Conservation (phyloP, 768 basidiomycete species). For the Hebeloma cylindrosporum region DNA sequence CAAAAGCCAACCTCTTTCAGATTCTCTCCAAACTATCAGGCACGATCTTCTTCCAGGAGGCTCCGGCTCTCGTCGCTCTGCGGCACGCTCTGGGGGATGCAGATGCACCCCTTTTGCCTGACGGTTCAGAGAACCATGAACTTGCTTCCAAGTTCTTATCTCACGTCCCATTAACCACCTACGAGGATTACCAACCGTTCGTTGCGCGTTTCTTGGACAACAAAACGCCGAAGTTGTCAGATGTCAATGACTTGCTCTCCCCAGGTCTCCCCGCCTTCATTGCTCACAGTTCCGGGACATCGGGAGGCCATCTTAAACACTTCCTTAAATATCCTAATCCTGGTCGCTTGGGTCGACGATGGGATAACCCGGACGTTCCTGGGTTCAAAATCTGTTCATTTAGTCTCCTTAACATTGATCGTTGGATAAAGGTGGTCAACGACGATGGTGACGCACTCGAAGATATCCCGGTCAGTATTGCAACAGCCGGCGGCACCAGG, state of each 20-base stretch:
- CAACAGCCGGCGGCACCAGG: not conserved
- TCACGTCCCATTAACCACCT: not conserved
- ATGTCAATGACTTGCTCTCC: constrained; percentile 12
- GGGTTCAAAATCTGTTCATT: not conserved
- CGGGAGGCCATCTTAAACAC: constrained; percentile 12
- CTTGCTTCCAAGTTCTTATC: not conserved
- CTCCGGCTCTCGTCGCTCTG: not conserved
- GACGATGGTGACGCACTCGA: not conserved
- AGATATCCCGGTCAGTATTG: not conserved
- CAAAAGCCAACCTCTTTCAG: not conserved
- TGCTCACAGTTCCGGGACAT: constrained; percentile 18
- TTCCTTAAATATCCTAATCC: constrained; percentile 17
- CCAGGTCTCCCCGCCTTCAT: constrained; percentile 19
- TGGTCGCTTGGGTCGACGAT: not conserved
- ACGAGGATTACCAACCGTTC: constrained; percentile 4
- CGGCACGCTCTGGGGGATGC: not conserved
- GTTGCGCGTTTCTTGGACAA: constrained; percentile 1
- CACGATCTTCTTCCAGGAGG: constrained; percentile 2
- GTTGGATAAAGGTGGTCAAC: not conserved
- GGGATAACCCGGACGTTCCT: constrained; percentile 1
- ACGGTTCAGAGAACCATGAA: not conserved
- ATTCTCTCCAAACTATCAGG: constrained; percentile 1
- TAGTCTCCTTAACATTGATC: not conserved
- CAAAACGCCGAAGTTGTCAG: not conserved
- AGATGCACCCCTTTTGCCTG: too few species aligned